Conservation (phyloP, 495 filamentous ascomycete genomes). For the Penicillium alfredii region DNA sequence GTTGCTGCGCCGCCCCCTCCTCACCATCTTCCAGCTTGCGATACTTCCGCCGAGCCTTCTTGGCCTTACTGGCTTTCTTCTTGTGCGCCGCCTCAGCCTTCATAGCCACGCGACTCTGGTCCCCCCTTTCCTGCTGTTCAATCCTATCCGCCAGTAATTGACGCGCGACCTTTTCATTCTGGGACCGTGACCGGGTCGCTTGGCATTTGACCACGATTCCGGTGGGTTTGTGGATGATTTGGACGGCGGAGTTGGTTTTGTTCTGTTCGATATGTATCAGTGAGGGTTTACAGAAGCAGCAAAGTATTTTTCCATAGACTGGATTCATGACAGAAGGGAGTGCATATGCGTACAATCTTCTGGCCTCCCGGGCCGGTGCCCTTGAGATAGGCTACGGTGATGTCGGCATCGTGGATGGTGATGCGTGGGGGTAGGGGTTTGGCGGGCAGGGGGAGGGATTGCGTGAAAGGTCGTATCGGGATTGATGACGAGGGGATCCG, state of each 20-base stretch:
- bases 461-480: conserved; percentile 20
- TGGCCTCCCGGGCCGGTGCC: conserved; percentile 92
- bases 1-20: conserved; percentile 41
- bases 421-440: conserved; percentile 71
- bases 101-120: conserved; percentile 49
- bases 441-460: conserved; percentile 17
- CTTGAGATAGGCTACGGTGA: conserved; percentile 80
- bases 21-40: conserved; percentile 44
- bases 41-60: conserved; percentile 66
- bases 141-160: conserved; percentile 69
- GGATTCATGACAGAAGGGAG: background rate
- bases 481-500: too few relatives aligned
- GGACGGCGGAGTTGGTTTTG: conserved; percentile 94
- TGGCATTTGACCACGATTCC: conserved; percentile 90
- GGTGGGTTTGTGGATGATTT: conserved; percentile 83
- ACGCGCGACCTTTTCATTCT: conserved; percentile 86
- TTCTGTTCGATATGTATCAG: conserved; percentile 51
- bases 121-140: conserved; percentile 60
- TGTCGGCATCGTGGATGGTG: conserved; percentile 67
- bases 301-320: too few relatives aligned
- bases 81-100: conserved; percentile 50
- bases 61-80: conserved; percentile 60
- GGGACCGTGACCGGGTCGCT: conserved; percentile 75
- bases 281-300: too few relatives aligned
- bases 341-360: conserved; percentile 65